Percentiles rank a stretch among this genome's conserved stretches.
Evolutionary conservation across 768 basidiomycete species (phyloP).

Genomic region (Lyophyllum decastes): DNA sequence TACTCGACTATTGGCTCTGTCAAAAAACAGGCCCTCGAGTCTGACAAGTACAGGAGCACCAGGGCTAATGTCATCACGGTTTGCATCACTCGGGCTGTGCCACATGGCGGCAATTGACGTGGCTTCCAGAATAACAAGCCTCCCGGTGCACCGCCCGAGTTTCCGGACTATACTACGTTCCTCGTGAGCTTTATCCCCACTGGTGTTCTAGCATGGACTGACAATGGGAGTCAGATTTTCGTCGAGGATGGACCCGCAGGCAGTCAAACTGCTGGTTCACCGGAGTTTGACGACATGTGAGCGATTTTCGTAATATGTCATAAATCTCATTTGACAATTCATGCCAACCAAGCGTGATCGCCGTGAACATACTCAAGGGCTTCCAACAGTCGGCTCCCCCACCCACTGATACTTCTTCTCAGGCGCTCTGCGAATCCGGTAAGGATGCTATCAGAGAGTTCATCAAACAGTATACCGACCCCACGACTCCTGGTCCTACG

Average conservation of each 20-base stretch:
- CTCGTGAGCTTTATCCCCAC: not conserved
- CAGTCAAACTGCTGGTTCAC: not conserved
- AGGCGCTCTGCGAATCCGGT: constrained; percentile 1
- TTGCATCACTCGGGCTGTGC: no score
- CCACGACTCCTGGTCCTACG: not conserved
- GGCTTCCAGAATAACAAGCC: not conserved
- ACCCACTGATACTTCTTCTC: constrained; percentile 4
- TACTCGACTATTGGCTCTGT: not conserved
- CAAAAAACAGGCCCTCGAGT: not conserved
- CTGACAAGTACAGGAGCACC: constrained; percentile 6
- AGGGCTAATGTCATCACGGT: constrained; percentile 4
- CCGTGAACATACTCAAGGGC: constrained; percentile 8
- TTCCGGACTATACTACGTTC: constrained; percentile 5
- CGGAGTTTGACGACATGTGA: constrained; percentile 10
- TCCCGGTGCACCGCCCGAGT: not conserved
- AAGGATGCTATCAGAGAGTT: constrained; percentile 6
- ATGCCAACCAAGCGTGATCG: not conserved
- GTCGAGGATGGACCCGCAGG: constrained; percentile 3
- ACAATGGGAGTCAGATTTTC: not conserved
- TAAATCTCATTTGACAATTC: not conserved
- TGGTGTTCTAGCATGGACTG: not conserved
- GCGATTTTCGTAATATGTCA: not conserved
- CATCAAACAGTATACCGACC: constrained; percentile 7
- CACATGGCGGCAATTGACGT: not conserved
- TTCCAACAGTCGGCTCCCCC: not conserved